These are phyloP conservation scores for Talaromyces adpressus DNA, from an alignment of 495 filamentous ascomycete genomes.

Conservation along the genomic window DNA sequence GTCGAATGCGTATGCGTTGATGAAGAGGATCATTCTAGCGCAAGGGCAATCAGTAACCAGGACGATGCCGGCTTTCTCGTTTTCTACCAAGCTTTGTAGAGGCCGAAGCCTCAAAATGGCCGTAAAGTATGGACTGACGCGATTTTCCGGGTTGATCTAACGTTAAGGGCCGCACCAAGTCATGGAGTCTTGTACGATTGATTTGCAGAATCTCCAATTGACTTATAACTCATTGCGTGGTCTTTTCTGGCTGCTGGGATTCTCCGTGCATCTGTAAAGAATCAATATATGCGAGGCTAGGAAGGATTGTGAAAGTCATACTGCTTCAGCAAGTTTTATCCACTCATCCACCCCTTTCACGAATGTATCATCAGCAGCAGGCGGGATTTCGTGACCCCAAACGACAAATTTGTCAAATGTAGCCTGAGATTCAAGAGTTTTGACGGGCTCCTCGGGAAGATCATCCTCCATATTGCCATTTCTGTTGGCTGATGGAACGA, in stretches of 20 bases:
- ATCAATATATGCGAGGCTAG: background rate
- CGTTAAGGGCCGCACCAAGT: no score
- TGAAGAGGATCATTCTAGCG: no score
- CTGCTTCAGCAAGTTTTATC: constrained; percentile 66
- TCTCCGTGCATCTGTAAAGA: constrained; percentile 28
- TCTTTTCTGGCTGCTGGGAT: background rate
- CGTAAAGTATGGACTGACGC: no score
- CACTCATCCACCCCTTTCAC: constrained; percentile 73
- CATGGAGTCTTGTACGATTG: no score
- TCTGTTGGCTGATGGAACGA: constrained; percentile 15
- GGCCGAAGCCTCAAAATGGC: no score
- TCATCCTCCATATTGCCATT: constrained; percentile 34
- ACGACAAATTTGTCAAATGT: constrained; percentile 73
- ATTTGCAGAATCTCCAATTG: background rate
- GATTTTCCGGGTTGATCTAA: no score
- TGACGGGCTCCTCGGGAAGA: constrained; percentile 41
- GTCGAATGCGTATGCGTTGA: no score
- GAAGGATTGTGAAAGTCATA: constrained; percentile 20
- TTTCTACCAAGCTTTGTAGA: no score
- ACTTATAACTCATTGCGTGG: background rate
- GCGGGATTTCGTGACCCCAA: constrained; percentile 75
- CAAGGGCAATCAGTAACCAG: no score
- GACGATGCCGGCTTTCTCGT: no score
- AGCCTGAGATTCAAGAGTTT: constrained; percentile 54
- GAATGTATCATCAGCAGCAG: constrained; percentile 63